Percentiles rank a stretch among this genome's conserved stretches.
Evolutionary conservation across 345 rosid species (phyloP).

Genomic region (Anacardium occidentale): DNA sequence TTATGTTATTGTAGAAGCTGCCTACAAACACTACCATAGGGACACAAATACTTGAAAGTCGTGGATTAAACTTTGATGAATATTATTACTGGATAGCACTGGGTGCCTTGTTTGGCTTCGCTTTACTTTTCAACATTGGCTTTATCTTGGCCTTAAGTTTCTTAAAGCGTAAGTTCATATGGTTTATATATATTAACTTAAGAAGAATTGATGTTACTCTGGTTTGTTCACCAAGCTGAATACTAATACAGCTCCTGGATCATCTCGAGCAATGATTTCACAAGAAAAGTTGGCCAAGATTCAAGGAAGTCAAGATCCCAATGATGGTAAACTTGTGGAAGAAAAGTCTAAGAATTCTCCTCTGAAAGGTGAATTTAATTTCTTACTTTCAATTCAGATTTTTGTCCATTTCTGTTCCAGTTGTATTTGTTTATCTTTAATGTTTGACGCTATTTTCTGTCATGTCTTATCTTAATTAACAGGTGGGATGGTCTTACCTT

Average conservation of each 20-base stretch:
- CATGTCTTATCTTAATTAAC: conserved; percentile 5
- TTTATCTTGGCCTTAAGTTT: conserved; percentile 62
- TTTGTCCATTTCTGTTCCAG: background rate
- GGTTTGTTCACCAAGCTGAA: background rate
- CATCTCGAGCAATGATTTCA: conserved; percentile 61
- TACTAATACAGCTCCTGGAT: conserved; percentile 55
- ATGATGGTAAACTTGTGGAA: background rate
- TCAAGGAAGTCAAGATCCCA: conserved; percentile 39
- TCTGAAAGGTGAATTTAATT: conserved; percentile 19
- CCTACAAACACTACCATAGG: conserved; percentile 49
- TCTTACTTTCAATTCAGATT: background rate
- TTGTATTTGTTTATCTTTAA: background rate
- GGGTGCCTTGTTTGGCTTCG: conserved; percentile 52
- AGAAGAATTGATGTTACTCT: background rate
- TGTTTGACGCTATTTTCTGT: background rate
- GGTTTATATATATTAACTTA: background rate
- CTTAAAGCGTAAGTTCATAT: conserved; percentile 50
- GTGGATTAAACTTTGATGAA: conserved; percentile 52
- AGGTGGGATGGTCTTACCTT: conserved; percentile 67
- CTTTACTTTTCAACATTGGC: conserved; percentile 57
- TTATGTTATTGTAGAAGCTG: conserved; percentile 28
- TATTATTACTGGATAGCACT: conserved; percentile 59
- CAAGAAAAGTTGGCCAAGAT: conserved; percentile 47
- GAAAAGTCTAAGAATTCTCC: conserved; percentile 13
- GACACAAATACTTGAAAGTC: conserved; percentile 44